Conservation (phyloP, 805 yeast species). For the Danielia oregonensis region DNA sequence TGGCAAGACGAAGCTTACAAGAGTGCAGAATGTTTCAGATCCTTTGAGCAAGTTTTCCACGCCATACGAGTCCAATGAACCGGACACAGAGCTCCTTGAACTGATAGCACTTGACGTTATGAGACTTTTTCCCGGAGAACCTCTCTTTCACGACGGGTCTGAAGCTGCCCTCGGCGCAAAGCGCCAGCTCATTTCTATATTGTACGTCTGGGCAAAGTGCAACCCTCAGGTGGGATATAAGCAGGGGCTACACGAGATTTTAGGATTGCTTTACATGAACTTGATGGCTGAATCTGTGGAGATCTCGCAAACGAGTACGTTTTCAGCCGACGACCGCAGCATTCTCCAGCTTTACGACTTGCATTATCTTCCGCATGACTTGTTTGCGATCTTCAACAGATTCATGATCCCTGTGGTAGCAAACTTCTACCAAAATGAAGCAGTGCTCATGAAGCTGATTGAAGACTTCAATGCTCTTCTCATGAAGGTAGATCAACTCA, state of each 20-base stretch:
- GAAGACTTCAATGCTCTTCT: constrained; percentile 44
- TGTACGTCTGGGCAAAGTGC: constrained; percentile 49
- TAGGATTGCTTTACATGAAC: constrained; percentile 45
- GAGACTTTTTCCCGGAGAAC: constrained; percentile 49
- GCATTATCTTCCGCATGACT: constrained; percentile 38
- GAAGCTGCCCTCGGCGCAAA: constrained; percentile 19
- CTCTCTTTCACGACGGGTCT: constrained; percentile 20
- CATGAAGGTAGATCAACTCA: constrained; percentile 47
- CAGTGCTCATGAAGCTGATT: constrained; percentile 41
- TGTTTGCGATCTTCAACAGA: constrained; percentile 41
- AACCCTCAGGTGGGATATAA: constrained; percentile 37
- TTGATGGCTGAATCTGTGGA: constrained; percentile 33
- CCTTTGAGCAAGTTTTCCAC: constrained; percentile 14
- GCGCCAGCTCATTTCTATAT: constrained; percentile 35
- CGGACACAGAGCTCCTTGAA: constrained; percentile 39
- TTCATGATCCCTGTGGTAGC: constrained; percentile 37
- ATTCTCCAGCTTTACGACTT: constrained; percentile 38
- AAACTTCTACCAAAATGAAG: constrained; percentile 36
- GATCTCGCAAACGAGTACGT: constrained; percentile 11
- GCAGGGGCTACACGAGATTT: constrained; percentile 54
- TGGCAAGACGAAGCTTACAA: constrained; percentile 8
- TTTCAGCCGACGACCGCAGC: constrained; percentile 25
- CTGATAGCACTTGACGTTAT: constrained; percentile 49
- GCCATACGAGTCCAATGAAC: constrained; percentile 3
- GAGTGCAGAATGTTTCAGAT: constrained; percentile 18